Evolutionary conservation across 1,284 basidiomycete genomes (phyloP), one percentile per base, ranked within the genome.

Genomic region (Ganoderma sp.): DNA sequence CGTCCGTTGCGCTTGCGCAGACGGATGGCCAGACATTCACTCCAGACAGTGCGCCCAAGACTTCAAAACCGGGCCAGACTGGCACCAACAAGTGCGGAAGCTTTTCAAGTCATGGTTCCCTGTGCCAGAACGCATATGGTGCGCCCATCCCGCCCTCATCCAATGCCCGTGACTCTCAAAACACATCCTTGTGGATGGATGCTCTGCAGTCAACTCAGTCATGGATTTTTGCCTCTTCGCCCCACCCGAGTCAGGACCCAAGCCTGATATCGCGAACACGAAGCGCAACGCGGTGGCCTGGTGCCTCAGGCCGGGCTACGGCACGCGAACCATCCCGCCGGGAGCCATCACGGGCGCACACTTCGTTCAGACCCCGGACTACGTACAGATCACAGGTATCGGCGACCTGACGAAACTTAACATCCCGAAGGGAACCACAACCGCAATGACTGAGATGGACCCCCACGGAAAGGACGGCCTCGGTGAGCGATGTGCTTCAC

Each of bases 291-390:
- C 88, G 73, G 88, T 92, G 54, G 81, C 90, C 41, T 93, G 88
- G 87, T 94, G 92, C 76, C 82, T 82, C 41, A 85, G 89, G 81
- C 86, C 81, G 67, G 87, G 87, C 41, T 86, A 87, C 66, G 91
- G 90, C 22, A 88, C 90, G 2, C 88, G 90, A 56, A 78, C 93
- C 68, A 93, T 96, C 71, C 94, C 93, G 28, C 84, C 88, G 66
- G 92, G 90, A n/a, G 82, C 91, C 17, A 87, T 95, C 76, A 83
- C 81, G 22, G 88, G 89, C 63, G 93, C 88, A 17, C 91, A 93
- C 77, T 89, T 88, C 71, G 81, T 88, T 67, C 82, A 86, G 76
- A 87, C 93, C 5, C 86, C 89, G 41, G 87, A 90, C 78, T 93
- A 88, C 75, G 83, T 92, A 32, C 90, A 92, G 76, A 79, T 92